phyloP scores from a whole-genome alignment of 129 eudicot genomes.

The Centella asiatica region DNA sequence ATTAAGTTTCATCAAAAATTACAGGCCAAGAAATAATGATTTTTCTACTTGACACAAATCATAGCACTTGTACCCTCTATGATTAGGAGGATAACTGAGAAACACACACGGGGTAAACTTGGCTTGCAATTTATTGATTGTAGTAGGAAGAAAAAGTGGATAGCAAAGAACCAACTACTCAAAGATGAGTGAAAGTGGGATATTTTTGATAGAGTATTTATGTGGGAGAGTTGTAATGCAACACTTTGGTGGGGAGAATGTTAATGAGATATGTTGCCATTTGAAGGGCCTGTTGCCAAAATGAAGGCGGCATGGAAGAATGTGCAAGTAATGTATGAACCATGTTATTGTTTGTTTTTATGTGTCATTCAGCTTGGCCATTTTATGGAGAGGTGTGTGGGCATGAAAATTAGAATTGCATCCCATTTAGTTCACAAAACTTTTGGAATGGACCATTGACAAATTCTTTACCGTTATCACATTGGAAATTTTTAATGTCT shows the following conservation, averaged over 20 bases:
- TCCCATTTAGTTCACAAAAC: not conserved
- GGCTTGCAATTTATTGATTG: conserved; percentile 7
- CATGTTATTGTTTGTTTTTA: not conserved
- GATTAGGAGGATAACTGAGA: conserved; percentile 14
- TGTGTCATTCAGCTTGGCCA: not conserved
- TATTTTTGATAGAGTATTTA: not conserved
- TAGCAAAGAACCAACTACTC: conserved; percentile 22
- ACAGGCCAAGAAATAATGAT: conserved; percentile 16
- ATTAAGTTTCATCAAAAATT: conserved; percentile 10
- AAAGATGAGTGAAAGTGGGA: conserved; percentile 13
- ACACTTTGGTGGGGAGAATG: not conserved
- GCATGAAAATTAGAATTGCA: not conserved
- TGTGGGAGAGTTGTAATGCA: not conserved
- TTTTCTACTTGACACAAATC: not conserved
- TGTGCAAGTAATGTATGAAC: conserved; percentile 3
- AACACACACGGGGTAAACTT: not conserved
- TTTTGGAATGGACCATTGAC: not conserved
- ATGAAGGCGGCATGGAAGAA: not conserved
- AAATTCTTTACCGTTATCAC: conserved; percentile 6
- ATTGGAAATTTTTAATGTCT: conserved; percentile 3
- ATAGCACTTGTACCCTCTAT: conserved; percentile 19
- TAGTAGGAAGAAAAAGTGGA: conserved; percentile 10
- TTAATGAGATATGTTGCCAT: too few relatives aligned
- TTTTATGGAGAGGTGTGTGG: conserved; percentile 11
- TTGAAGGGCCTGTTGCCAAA: not conserved